Conservation (phyloP, 2,329 filamentous ascomycete species). For the Cordyceps tenuipes region DNA sequence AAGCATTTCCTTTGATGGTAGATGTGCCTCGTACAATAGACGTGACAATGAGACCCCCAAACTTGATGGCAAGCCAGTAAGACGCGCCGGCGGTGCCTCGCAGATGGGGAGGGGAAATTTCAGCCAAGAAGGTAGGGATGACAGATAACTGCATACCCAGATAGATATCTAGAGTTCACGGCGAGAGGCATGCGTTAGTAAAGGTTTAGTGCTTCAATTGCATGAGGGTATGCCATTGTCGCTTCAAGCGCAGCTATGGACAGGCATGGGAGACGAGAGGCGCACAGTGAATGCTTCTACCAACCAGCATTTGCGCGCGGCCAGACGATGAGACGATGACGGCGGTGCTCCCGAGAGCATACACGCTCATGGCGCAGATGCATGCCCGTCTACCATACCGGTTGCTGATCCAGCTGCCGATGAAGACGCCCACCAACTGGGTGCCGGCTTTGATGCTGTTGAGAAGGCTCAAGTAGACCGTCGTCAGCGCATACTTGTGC, state of each 20-base stretch:
- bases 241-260: background rate
- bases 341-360: background rate
- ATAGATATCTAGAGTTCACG: slow-evolving; percentile 20
- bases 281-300: slow-evolving; percentile 1
- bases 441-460: slow-evolving; percentile 3
- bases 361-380: slow-evolving; percentile 2
- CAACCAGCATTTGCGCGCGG: background rate
- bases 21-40: slow-evolving; percentile 22
- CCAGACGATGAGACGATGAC: background rate
- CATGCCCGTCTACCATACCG: background rate
- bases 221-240: background rate
- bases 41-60: slow-evolving; percentile 19
- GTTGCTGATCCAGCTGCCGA: background rate
- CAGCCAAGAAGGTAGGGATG: slow-evolving; percentile 25
- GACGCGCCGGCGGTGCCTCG: slow-evolving; percentile 23
- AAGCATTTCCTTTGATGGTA: slow-evolving; percentile 20
- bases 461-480: slow-evolving; percentile 1
- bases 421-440: background rate
- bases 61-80: slow-evolving; percentile 21
- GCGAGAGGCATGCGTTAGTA: background rate
- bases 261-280: background rate
- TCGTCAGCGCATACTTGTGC: background rate
- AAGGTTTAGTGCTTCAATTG: background rate
- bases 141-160: slow-evolving; percentile 30
- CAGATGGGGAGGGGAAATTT: slow-evolving; percentile 21